Evolutionary conservation across 2,329 filamentous ascomycete species (phyloP).

Genomic region (Ascosphaera acerosa): DNA sequence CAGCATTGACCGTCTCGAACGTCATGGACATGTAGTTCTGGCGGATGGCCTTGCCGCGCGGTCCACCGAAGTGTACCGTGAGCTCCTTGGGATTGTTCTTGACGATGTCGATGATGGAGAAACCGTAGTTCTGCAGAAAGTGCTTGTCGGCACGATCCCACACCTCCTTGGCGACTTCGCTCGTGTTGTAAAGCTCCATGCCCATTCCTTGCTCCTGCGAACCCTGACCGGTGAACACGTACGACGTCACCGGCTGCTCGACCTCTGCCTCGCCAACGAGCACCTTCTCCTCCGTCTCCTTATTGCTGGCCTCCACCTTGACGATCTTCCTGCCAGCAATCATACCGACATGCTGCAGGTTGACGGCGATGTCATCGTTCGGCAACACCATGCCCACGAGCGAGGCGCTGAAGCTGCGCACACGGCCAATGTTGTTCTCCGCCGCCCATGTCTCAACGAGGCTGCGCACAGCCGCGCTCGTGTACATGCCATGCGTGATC

Average conservation of each 20-base stretch:
- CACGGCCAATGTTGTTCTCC: conserved; percentile 92
- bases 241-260: conserved; percentile 87
- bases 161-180: conserved; percentile 80
- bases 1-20: conserved; percentile 85
- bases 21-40: conserved; percentile 99
- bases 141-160: conserved; percentile 97
- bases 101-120: conserved; percentile 95
- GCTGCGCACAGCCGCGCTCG: conserved; percentile 83
- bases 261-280: conserved; percentile 88
- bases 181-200: conserved; percentile 93
- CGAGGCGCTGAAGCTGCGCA: conserved; percentile 88
- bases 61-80: conserved; percentile 92
- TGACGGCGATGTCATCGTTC: conserved; percentile 85
- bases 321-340: conserved; percentile 96
- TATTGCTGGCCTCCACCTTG: conserved; percentile 90
- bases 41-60: conserved; percentile 86
- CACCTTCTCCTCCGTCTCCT: conserved; percentile 90
- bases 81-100: conserved; percentile 99
- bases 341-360: conserved; percentile 92
- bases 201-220: conserved; percentile 99
- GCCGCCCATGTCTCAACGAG: conserved; percentile 97
- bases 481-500: conserved; percentile 99
- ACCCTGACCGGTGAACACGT: conserved; percentile 95
- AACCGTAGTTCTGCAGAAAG: conserved; percentile 95
- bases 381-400: conserved; percentile 97